phyloP scores from a whole-genome alignment of 805 yeast species.

The Saccharomycodes ludwigii region DNA sequence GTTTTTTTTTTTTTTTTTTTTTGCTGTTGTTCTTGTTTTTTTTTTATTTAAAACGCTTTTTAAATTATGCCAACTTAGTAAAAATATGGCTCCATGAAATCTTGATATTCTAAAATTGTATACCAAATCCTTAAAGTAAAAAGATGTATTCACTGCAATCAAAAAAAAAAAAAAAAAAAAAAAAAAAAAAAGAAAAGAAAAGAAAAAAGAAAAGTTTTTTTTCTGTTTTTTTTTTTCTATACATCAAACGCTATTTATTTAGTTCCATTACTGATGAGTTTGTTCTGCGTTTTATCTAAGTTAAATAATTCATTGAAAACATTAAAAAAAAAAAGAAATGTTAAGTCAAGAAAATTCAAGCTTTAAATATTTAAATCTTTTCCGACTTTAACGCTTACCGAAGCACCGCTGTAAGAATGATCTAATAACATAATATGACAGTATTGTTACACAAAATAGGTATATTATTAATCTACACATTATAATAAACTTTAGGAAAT shows the following conservation, averaged over 20 bases:
- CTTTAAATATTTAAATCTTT: too few species aligned
- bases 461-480: too few species aligned
- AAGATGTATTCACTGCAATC: background rate
- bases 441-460: too few species aligned
- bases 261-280: too few species aligned
- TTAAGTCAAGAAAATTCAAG: slow-evolving; percentile 1
- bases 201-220: background rate
- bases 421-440: too few species aligned
- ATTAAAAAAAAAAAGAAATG: too few species aligned
- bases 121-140: background rate
- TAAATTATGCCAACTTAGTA: too few species aligned
- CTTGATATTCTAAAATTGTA: background rate
- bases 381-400: too few species aligned
- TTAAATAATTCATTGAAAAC: background rate
- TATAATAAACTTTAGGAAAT: background rate
- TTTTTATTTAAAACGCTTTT: too few species aligned
- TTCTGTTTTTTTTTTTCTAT: background rate
- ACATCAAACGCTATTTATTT: background rate
- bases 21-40: background rate
- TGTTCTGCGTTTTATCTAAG: too few species aligned
- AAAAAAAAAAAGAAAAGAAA: slow-evolving; percentile 1
- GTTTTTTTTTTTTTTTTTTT: background rate
- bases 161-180: background rate
- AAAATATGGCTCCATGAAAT: too few species aligned
- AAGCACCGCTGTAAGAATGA: too few species aligned